Evolutionary conservation across 2,329 filamentous ascomycete species (phyloP).

Genomic region (Aspergillus felis): DNA sequence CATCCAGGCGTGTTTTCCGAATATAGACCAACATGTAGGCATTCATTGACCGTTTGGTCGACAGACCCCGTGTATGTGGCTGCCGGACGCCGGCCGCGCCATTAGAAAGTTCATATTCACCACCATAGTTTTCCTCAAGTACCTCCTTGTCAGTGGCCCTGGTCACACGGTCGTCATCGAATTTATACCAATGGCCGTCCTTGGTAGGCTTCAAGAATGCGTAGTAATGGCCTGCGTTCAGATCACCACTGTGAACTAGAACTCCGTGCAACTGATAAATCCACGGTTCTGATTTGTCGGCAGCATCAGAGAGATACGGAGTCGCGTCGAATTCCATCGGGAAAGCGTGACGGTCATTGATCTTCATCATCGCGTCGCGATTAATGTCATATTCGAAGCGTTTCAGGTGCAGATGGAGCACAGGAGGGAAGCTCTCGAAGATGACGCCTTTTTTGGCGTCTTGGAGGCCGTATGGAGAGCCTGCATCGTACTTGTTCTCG

Average conservation of each 20-base stretch:
- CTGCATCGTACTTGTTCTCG: slow-evolving; percentile 96
- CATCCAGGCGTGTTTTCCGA: slow-evolving; percentile 77
- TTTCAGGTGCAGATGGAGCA: slow-evolving; percentile 91
- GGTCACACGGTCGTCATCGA: slow-evolving; percentile 97
- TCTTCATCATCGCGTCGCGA: slow-evolving; percentile 97
- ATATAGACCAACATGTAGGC: slow-evolving; percentile 99
- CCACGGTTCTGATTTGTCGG: slow-evolving; percentile 85
- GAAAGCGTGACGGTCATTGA: slow-evolving; percentile 53
- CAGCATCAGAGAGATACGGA: slow-evolving; percentile 80
- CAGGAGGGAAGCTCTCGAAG: slow-evolving; percentile 90
- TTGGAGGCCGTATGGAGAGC: slow-evolving; percentile 83
- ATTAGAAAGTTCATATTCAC: slow-evolving; percentile 66
- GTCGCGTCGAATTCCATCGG: slow-evolving; percentile 58
- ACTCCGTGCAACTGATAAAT: slow-evolving; percentile 92
- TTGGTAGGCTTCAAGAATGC: slow-evolving; percentile 92
- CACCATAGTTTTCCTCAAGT: slow-evolving; percentile 93
- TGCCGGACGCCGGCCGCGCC: slow-evolving; percentile 57
- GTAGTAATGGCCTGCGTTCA: slow-evolving; percentile 98
- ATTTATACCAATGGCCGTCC: slow-evolving; percentile 92
- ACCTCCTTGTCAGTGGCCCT: slow-evolving; percentile 87
- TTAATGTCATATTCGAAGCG: slow-evolving; percentile 98
- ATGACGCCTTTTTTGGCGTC: slow-evolving; percentile 98
- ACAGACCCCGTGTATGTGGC: slow-evolving; percentile 61
- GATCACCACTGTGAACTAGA: slow-evolving; percentile 90
- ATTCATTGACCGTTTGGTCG: slow-evolving; percentile 69